phyloP scores from a whole-genome alignment of 2,329 filamentous ascomycete species.

The Tolypocladium amazonense region DNA sequence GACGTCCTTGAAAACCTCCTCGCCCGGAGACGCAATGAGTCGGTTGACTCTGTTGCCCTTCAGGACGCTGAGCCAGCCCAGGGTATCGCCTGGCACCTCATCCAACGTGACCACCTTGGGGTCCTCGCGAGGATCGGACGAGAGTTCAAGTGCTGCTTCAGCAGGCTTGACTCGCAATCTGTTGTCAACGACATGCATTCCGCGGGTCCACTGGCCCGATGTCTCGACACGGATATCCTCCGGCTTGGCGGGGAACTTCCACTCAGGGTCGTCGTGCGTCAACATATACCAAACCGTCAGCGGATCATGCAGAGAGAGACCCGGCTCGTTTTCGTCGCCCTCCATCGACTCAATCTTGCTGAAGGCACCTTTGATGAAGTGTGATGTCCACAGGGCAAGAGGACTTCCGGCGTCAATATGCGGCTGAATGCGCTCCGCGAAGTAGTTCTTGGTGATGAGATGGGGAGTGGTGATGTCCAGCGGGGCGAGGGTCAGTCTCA shows the following conservation, averaged over 20 bases:
- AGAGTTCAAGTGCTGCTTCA: slow-evolving; percentile 26
- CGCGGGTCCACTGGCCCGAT: slow-evolving; percentile 84
- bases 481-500: slow-evolving; percentile 63
- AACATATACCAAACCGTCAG: slow-evolving; percentile 71
- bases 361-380: slow-evolving; percentile 63
- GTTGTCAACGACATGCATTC: slow-evolving; percentile 79
- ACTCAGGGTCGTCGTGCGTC: slow-evolving; percentile 45
- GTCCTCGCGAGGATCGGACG: slow-evolving; percentile 29
- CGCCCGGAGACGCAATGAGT: slow-evolving; percentile 59
- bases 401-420: slow-evolving; percentile 55
- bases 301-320: slow-evolving; percentile 65
- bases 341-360: slow-evolving; percentile 55
- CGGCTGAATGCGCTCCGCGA: slow-evolving; percentile 43
- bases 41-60: slow-evolving; percentile 74
- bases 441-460: slow-evolving; percentile 49
- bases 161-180: slow-evolving; percentile 47
- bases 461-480: slow-evolving; percentile 70
- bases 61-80: slow-evolving; percentile 61
- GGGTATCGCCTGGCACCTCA: slow-evolving; percentile 58
- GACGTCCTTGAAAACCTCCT: slow-evolving; percentile 53
- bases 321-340: slow-evolving; percentile 44
- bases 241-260: slow-evolving; percentile 44
- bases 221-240: slow-evolving; percentile 90
- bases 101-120: slow-evolving; percentile 28
- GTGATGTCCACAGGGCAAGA: slow-evolving; percentile 60